Evolutionary conservation across 768 basidiomycete species (phyloP).

Genomic region (Leccinum obscurum): DNA sequence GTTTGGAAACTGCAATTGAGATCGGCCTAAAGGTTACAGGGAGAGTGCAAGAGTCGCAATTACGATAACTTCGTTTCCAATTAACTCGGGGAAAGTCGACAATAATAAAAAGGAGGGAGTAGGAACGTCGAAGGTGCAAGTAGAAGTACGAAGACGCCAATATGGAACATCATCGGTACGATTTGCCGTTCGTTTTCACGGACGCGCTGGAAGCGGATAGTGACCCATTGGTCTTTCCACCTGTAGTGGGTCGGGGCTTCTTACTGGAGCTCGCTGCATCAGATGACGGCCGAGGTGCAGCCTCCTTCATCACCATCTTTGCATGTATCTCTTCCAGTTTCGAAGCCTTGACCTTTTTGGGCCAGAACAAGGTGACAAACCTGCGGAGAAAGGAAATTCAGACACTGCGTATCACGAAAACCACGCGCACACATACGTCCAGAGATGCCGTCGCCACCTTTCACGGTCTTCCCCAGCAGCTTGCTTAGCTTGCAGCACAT

Average conservation of each 20-base stretch:
- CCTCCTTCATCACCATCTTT: constrained; percentile 92
- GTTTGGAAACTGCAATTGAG: constrained; percentile 17
- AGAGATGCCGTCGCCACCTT: constrained; percentile 91
- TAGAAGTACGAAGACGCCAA: constrained; percentile 11
- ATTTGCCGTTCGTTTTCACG: constrained; percentile 60
- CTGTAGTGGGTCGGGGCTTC: constrained; percentile 56
- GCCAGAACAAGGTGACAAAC: constrained; percentile 97
- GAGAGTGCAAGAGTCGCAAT: constrained; percentile 20
- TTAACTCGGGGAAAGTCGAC: constrained; percentile 23
- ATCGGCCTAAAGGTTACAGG: constrained; percentile 26
- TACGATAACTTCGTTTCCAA: constrained; percentile 30
- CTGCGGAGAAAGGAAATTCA: constrained; percentile 39
- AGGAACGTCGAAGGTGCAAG: constrained; percentile 22
- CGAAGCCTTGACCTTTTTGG: constrained; percentile 91
- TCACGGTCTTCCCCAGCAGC: constrained; percentile 79
- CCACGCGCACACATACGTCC: constrained; percentile 70
- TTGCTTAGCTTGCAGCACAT: constrained; percentile 72
- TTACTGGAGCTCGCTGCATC: constrained; percentile 49
- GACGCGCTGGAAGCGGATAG: constrained; percentile 44
- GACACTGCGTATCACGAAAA: background rate
- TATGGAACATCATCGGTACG: constrained; percentile 51
- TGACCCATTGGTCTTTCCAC: constrained; percentile 55
- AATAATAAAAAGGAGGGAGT: constrained; percentile 20
- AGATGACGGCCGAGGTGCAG: constrained; percentile 57
- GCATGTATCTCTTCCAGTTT: constrained; percentile 95